Percentiles rank a stretch among this genome's conserved stretches.
phyloP scores from a whole-genome alignment of 148 eudicot species.

The Nyssa sinensis region DNA sequence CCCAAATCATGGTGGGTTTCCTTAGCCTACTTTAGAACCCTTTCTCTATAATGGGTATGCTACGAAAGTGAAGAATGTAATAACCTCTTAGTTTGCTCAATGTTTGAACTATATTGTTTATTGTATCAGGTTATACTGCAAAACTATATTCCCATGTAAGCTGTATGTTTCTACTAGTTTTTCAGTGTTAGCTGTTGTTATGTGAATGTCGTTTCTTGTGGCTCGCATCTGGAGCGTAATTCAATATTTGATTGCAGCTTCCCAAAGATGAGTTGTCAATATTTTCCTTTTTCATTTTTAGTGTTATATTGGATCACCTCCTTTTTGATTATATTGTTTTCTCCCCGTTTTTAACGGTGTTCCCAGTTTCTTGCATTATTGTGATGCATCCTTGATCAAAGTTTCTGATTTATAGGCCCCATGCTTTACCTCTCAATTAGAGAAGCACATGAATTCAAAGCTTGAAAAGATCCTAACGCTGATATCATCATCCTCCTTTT shows the following conservation, averaged over 20 bases:
- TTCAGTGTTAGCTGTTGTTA: not conserved
- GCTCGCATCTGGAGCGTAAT: not conserved
- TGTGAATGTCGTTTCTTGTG: not conserved
- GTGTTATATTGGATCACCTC: not conserved
- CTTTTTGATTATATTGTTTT: not conserved
- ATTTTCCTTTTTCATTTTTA: no score
- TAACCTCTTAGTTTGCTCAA: not conserved
- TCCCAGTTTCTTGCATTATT: not conserved
- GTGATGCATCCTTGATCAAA: conserved; percentile 1
- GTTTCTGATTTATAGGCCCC: no score
- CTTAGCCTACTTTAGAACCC: not conserved
- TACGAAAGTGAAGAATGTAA: not conserved
- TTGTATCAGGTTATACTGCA: not conserved
- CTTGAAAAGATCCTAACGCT: no score
- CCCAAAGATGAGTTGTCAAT: not conserved
- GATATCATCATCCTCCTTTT: no score
- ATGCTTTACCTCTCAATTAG: no score
- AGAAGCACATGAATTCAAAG: no score
- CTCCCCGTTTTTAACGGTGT: not conserved
- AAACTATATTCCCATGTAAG: conserved; percentile 7
- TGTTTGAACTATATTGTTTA: not conserved
- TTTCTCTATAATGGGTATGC: conserved; percentile 2
- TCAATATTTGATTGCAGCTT: not conserved
- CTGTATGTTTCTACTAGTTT: not conserved
- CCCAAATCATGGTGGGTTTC: conserved; percentile 17